Percentiles rank a stretch among this genome's conserved stretches.
phyloP scores from a whole-genome alignment of 2,329 filamentous ascomycete genomes.

The Grosmannia penicillata region DNA sequence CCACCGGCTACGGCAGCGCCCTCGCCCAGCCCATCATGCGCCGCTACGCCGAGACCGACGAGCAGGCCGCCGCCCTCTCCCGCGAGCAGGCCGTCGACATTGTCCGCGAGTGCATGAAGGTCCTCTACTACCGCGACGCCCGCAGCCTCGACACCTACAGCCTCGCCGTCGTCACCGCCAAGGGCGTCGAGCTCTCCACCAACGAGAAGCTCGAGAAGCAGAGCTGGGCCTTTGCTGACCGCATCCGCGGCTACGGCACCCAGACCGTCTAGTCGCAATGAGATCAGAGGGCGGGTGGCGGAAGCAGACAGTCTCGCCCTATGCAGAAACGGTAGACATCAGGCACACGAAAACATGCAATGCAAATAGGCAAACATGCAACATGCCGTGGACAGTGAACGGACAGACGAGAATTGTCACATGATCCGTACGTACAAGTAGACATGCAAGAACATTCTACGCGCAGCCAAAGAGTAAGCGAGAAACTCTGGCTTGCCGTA shows the following conservation, averaged over 20 bases:
- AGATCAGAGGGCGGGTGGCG: background rate
- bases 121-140: constrained; percentile 92
- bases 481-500: background rate
- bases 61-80: constrained; percentile 52
- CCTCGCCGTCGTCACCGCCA: constrained; percentile 77
- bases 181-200: constrained; percentile 73
- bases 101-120: constrained; percentile 93
- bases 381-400: too few relatives aligned
- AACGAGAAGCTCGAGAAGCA: constrained; percentile 82
- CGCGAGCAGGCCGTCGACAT: constrained; percentile 67
- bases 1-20: constrained; percentile 87
- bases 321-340: too few relatives aligned
- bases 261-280: constrained; percentile 54
- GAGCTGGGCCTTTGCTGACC: constrained; percentile 96
- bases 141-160: constrained; percentile 85
- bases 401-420: too few relatives aligned
- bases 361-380: background rate
- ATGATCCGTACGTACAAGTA: too few relatives aligned
- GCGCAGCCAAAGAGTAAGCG: too few relatives aligned
- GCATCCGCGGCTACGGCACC: constrained; percentile 88
- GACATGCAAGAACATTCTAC: too few relatives aligned
- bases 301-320: background rate
- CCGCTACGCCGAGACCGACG: constrained; percentile 71
- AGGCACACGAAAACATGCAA: background rate
- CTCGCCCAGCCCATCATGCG: constrained; percentile 87